Evolutionary conservation across 306 rosid genomes (phyloP).

Genomic region (Citrullus amarus): DNA sequence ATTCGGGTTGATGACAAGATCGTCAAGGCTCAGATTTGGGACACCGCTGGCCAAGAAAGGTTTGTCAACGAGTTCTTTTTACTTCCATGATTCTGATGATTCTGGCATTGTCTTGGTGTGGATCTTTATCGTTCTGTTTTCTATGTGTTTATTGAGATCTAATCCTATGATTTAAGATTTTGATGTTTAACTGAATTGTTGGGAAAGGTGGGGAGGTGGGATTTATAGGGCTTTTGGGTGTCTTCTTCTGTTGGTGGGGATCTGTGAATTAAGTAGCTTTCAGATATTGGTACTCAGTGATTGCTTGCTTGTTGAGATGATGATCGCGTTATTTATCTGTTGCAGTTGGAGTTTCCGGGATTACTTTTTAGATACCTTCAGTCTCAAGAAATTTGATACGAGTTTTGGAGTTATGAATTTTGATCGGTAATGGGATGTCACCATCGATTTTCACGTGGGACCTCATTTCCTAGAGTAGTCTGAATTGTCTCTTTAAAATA

Average conservation of each 20-base stretch:
- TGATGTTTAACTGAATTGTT: neutral
- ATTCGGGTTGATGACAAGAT: constrained; percentile 37
- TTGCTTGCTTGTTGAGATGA: neutral
- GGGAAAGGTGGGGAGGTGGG: neutral
- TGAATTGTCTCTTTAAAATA: neutral
- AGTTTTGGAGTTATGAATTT: neutral
- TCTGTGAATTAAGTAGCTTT: neutral
- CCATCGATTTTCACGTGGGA: neutral
- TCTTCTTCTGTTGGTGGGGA: neutral
- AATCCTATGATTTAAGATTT: neutral
- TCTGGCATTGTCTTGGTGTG: neutral
- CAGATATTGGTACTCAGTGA: neutral
- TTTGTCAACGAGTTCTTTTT: neutral
- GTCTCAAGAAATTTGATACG: neutral
- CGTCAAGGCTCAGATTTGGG: constrained; percentile 62
- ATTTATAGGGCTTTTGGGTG: neutral
- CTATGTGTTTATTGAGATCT: neutral
- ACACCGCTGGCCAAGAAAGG: constrained; percentile 56
- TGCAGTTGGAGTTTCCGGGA: neutral
- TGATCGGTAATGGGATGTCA: neutral
- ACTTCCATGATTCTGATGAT: neutral
- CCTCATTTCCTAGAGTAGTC: neutral
- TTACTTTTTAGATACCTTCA: neutral
- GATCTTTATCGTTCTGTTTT: neutral
- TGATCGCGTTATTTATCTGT: neutral